Base-by-base conservation (phyloP, 805 yeast genomes). In the Candida easanensis region DNA sequence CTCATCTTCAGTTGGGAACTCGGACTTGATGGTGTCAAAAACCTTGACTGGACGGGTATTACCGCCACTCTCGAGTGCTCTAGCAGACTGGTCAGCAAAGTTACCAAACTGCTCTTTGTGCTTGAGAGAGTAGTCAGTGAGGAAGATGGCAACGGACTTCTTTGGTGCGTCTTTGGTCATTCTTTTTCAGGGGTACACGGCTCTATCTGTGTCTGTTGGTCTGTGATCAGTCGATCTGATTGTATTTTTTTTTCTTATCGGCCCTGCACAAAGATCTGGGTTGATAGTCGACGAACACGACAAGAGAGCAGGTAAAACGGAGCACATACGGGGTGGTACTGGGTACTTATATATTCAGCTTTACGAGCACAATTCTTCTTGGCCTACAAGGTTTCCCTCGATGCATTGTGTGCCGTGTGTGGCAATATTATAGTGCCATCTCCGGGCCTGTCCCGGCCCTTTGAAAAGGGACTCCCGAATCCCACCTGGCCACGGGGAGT, bases 71-170 rank as follows among this genome's bases (percentile, higher is more conserved):
- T 51, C 33, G 33, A 78, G 45, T 7, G 76, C 55, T 5, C 53
- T 53, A 1, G 50, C 49, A 20, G 73, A 66, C 49, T 70, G 71
- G 46, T 77, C 79, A 2, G 79, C 83, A 54, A 73, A 78, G 55
- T 76, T 79, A 1, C 82, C 83, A 52, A 53, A 68, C 32, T 35
- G 4, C 7, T 23, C 39, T 10, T 25, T 21, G 35, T 28, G 40
- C 4, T 16, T 19, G 19, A 52, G 51, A 1, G 51, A 32, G 25
- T 54, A 49, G 30, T 58, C 62, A 1, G 57, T 48, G 16, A 43
- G 40, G 33, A 58, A 45, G 20, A 58, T 46, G 14, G 59, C 60
- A 20, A 58, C 49, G 31, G 31, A 35, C 38, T 33, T 41, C 17
- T 16, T 13, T 11, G 37, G 40, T 13, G 42, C 21, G 39, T 36